These are phyloP conservation scores for Neurospora hispaniola DNA, from an alignment of 495 filamentous ascomycete genomes.

Conservation along the genomic window DNA sequence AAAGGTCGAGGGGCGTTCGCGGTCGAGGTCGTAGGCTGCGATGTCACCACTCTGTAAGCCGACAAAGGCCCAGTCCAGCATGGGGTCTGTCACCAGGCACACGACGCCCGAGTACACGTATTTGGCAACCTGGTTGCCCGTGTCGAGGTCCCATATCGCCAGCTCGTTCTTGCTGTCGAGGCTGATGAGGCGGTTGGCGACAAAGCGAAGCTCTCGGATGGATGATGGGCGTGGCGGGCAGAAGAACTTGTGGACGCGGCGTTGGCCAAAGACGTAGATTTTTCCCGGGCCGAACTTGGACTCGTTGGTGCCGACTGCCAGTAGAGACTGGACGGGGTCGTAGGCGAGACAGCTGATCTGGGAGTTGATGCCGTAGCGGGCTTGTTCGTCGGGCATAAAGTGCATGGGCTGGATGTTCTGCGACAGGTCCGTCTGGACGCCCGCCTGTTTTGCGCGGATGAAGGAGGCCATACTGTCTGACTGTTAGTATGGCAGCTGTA, in stretches of 20 bases:
- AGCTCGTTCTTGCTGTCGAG: conserved; percentile 79
- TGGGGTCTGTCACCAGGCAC: conserved; percentile 67
- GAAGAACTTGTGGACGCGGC: conserved; percentile 63
- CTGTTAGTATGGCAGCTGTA: not conserved
- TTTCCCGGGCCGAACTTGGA: conserved; percentile 65
- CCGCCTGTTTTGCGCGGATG: conserved; percentile 83
- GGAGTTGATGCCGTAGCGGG: conserved; percentile 78
- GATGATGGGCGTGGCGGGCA: conserved; percentile 47
- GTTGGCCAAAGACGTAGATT: conserved; percentile 86
- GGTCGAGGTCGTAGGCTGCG: conserved; percentile 81
- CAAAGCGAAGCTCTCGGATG: conserved; percentile 32
- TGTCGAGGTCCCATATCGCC: conserved; percentile 60
- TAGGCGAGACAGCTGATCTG: conserved; percentile 76
- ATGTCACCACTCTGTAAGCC: conserved; percentile 71
- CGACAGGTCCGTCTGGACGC: conserved; percentile 83
- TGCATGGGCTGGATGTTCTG: conserved; percentile 60
- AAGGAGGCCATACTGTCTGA: conserved; percentile 61
- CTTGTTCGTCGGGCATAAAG: conserved; percentile 75
- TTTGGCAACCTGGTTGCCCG: conserved; percentile 44
- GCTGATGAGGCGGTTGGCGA: conserved; percentile 65
- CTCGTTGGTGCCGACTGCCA: conserved; percentile 85
- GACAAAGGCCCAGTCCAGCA: conserved; percentile 82
- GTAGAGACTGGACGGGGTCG: conserved; percentile 84
- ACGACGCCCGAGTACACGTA: conserved; percentile 68
- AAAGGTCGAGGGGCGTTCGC: conserved; percentile 62